Conservation (phyloP, 139 green algal species). For the Chlamydomonas sp. region DNA sequence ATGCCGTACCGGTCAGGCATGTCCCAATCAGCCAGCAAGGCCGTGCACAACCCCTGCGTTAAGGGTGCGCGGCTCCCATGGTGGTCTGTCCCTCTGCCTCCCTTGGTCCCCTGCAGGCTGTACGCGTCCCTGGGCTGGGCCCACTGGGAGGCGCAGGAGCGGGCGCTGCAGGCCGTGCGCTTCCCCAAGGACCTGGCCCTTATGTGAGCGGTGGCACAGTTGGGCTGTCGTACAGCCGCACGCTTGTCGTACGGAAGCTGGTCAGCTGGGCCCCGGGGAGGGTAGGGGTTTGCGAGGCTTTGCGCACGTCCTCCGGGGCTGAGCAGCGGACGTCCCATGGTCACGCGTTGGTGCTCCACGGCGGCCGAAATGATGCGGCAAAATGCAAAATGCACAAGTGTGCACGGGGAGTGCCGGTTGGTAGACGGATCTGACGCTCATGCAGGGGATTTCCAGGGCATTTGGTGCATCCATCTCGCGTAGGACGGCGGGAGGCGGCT, state of each 20-base stretch:
- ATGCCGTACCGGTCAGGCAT: not conserved
- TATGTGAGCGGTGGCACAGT: slow-evolving; percentile 47
- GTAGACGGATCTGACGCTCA: too few species aligned
- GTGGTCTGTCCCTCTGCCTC: not conserved
- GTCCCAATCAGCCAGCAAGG: too few species aligned
- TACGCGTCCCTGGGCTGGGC: slow-evolving; percentile 60
- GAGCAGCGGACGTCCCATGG: not conserved
- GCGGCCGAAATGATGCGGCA: too few species aligned
- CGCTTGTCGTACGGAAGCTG: not conserved
- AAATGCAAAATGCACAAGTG: too few species aligned
- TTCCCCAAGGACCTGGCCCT: slow-evolving; percentile 64
- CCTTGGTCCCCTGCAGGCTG: not conserved
- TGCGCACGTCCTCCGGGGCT: not conserved
- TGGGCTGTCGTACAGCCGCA: not conserved
- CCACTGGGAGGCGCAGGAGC: slow-evolving; percentile 66
- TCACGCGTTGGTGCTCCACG: not conserved
- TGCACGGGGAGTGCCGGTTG: too few species aligned
- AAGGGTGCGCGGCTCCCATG: not conserved
- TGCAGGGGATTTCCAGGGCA: too few species aligned
- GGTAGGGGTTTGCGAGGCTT: not conserved
- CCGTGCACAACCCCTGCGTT: not conserved
- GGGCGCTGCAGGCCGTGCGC: slow-evolving; percentile 35
- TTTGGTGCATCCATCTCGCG: too few species aligned
- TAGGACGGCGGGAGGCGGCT: too few species aligned
- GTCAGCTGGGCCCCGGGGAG: not conserved